Conservation (phyloP, 2,329 filamentous ascomycete species). For the Metarhizium album region DNA sequence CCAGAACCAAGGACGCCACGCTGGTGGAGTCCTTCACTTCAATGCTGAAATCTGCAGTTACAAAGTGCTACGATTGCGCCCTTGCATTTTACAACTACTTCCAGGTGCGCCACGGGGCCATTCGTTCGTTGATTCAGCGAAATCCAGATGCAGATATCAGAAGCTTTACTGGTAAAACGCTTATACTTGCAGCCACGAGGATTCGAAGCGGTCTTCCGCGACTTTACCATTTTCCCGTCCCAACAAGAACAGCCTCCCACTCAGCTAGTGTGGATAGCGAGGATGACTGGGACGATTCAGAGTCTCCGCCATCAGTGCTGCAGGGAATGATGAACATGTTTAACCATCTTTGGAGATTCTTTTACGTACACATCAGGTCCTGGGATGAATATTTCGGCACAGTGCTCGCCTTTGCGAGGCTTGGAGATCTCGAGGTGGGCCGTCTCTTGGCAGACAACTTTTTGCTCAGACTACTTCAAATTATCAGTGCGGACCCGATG, state of each 20-base stretch:
- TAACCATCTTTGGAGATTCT: conserved; percentile 46
- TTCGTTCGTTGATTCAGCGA: conserved; percentile 56
- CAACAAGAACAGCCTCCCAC: conserved; percentile 3
- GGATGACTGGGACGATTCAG: conserved; percentile 14
- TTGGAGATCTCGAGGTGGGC: conserved; percentile 48
- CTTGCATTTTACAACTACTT: conserved; percentile 53
- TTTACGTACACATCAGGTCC: conserved; percentile 50
- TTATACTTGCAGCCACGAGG: conserved; percentile 40
- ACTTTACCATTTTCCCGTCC: conserved; percentile 29
- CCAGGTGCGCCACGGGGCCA: conserved; percentile 37
- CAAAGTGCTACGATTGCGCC: conserved; percentile 41
- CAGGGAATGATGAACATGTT: conserved; percentile 36
- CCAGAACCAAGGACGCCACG: conserved; percentile 57
- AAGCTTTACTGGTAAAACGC: conserved; percentile 34
- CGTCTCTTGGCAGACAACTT: conserved; percentile 51
- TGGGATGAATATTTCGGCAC: conserved; percentile 71
- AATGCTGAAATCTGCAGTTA: conserved; percentile 36
- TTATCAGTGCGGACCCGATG: conserved; percentile 48
- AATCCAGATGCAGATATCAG: conserved; percentile 49
- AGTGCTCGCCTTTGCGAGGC: conserved; percentile 52
- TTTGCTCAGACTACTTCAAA: conserved; percentile 45
- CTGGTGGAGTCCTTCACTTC: conserved; percentile 47
- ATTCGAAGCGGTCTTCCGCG: conserved; percentile 39
- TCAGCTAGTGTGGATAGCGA: conserved; percentile 17
- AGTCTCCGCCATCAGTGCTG: conserved; percentile 12